Conservation (phyloP, 148 eudicot species). For the Vaccinium myrtillus region DNA sequence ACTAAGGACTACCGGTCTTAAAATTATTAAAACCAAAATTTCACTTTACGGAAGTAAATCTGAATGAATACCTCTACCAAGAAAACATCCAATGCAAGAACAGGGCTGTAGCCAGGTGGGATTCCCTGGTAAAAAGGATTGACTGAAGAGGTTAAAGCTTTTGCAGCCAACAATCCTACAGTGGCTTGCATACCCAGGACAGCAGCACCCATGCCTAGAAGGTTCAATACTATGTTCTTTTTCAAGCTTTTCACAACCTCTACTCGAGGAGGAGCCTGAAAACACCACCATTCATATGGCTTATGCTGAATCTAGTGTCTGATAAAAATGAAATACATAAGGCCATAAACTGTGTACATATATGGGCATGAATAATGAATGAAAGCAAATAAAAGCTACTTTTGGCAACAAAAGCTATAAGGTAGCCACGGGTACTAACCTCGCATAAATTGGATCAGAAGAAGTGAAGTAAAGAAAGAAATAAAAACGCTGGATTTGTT, state of each 20-base stretch:
- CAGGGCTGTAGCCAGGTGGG: conserved; percentile 76
- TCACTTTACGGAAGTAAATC: background rate
- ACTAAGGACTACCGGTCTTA: background rate
- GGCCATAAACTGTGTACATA: background rate
- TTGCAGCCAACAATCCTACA: conserved; percentile 77
- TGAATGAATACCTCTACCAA: conserved; percentile 69
- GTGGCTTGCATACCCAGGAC: conserved; percentile 89
- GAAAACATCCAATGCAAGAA: conserved; percentile 88
- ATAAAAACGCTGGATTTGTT: background rate
- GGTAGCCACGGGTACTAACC: background rate
- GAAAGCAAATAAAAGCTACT: background rate
- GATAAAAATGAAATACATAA: background rate
- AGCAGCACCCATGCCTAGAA: conserved; percentile 94
- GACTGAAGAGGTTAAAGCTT: conserved; percentile 78
- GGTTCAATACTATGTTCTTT: conserved; percentile 64
- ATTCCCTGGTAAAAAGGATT: conserved; percentile 75
- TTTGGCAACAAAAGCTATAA: conserved; percentile 1
- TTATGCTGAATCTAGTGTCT: background rate
- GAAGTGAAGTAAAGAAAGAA: background rate
- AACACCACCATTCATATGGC: conserved; percentile 14
- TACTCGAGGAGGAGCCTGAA: conserved; percentile 97
- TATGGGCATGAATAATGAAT: background rate
- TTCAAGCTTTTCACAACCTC: conserved; percentile 80
- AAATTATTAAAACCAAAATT: background rate
- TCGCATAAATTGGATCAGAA: too few species aligned